A percentile compares a stretch with the other conserved stretches of the same genome.
phyloP scores from a whole-genome alignment of 73 alveolate species.

The Breviolum minutum region DNA sequence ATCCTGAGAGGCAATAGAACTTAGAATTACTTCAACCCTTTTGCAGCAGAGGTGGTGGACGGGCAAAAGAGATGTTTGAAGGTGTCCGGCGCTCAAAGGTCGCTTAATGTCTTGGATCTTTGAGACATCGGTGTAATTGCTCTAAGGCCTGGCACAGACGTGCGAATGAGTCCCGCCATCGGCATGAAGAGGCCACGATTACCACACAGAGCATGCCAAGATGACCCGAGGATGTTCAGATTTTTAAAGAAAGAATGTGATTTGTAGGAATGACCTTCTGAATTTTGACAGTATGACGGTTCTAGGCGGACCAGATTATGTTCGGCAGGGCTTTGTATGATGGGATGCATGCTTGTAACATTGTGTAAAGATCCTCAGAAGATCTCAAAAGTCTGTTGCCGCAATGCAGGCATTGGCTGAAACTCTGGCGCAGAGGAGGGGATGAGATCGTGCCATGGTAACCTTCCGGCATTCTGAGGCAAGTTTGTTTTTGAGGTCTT shows the following conservation, averaged over 20 bases:
- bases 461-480: background rate
- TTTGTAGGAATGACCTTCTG: too few relatives aligned
- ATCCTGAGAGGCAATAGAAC: too few relatives aligned
- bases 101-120: background rate
- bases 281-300: too few relatives aligned
- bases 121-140: background rate
- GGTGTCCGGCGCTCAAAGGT: constrained; percentile 24
- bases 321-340: too few relatives aligned
- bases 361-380: too few relatives aligned
- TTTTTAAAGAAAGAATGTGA: too few relatives aligned
- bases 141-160: constrained; percentile 61
- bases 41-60: constrained; percentile 36
- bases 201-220: background rate
- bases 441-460: background rate
- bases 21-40: too few relatives aligned
- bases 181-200: constrained; percentile 26
- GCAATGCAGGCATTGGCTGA: background rate
- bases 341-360: too few relatives aligned
- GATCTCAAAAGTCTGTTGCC: too few relatives aligned
- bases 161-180: constrained; percentile 30
- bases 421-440: constrained; percentile 1
- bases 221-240: too few relatives aligned
- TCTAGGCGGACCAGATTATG: too few relatives aligned
- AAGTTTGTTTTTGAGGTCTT: background rate
- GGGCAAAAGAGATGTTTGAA: constrained; percentile 40